A percentile compares a stretch with the other conserved stretches of the same genome.
These are phyloP conservation scores for Yamadazyma phyllophila DNA, from an alignment of 805 yeast genomes.

Conservation along the genomic window DNA sequence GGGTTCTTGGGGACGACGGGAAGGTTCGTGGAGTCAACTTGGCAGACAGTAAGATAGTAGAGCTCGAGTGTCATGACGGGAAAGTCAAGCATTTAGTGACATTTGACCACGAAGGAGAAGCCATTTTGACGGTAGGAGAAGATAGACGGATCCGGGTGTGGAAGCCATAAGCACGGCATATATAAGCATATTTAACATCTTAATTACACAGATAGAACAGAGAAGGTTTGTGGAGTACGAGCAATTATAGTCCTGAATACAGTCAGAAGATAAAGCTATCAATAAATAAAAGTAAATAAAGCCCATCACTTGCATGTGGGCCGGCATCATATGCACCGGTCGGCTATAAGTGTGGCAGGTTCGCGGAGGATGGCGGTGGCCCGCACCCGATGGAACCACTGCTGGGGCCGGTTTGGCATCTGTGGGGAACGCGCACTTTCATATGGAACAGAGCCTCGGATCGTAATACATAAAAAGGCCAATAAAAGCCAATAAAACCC, in stretches of 20 bases:
- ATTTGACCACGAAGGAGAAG: conserved; percentile 21
- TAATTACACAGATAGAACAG: too few species aligned
- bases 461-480: background rate
- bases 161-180: conserved; percentile 11
- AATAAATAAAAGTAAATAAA: background rate
- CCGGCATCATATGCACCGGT: too few species aligned
- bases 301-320: too few species aligned
- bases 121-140: conserved; percentile 49
- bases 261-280: too few species aligned
- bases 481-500: conserved; percentile 2
- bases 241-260: too few species aligned
- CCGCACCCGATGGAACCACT: background rate
- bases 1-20: conserved; percentile 75
- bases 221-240: too few species aligned
- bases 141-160: conserved; percentile 24
- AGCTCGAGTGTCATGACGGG: conserved; percentile 42
- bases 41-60: conserved; percentile 29
- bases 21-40: conserved; percentile 57
- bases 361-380: too few species aligned
- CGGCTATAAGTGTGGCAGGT: too few species aligned
- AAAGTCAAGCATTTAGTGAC: conserved; percentile 43
- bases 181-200: too few species aligned
- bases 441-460: conserved; percentile 9
- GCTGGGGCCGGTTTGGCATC: background rate
- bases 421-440: conserved; percentile 8